Percentiles rank a stretch among this genome's conserved stretches.
Evolutionary conservation across 495 filamentous ascomycete species (phyloP).

Genomic region (Neurospora sp.): DNA sequence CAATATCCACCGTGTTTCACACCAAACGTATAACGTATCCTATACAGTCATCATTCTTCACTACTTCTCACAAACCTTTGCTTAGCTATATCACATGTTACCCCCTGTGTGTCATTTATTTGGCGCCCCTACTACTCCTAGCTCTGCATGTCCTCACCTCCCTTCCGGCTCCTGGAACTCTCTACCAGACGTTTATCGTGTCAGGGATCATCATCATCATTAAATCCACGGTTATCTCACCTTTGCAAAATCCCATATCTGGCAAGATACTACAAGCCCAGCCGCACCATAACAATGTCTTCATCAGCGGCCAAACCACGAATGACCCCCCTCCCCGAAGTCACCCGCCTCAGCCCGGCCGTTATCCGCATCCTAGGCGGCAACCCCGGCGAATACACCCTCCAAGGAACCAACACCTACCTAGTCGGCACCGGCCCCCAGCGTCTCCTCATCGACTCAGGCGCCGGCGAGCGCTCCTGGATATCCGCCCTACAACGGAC

Average conservation of each 20-base stretch:
- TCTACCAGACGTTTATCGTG: neutral
- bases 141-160: neutral
- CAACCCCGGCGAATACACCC: slow-evolving; percentile 64
- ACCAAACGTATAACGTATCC: neutral
- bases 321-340: slow-evolving; percentile 45
- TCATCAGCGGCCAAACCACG: slow-evolving; percentile 13
- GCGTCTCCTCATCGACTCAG: slow-evolving; percentile 73
- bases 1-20: neutral
- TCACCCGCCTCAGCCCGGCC: slow-evolving; percentile 53
- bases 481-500: slow-evolving; percentile 46
- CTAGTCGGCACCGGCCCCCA: slow-evolving; percentile 59
- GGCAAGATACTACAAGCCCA: neutral
- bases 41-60: neutral
- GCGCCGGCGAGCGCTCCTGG: slow-evolving; percentile 58
- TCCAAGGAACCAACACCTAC: slow-evolving; percentile 75
- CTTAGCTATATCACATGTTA: neutral
- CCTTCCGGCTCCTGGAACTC: neutral
- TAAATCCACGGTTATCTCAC: neutral
- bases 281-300: neutral
- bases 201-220: neutral
- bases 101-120: neutral
- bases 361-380: slow-evolving; percentile 70
- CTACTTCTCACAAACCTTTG: neutral
- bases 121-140: neutral
- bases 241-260: neutral